Evolutionary conservation across 768 basidiomycete genomes (phyloP).

Genomic region (Boletellus sp.): DNA sequence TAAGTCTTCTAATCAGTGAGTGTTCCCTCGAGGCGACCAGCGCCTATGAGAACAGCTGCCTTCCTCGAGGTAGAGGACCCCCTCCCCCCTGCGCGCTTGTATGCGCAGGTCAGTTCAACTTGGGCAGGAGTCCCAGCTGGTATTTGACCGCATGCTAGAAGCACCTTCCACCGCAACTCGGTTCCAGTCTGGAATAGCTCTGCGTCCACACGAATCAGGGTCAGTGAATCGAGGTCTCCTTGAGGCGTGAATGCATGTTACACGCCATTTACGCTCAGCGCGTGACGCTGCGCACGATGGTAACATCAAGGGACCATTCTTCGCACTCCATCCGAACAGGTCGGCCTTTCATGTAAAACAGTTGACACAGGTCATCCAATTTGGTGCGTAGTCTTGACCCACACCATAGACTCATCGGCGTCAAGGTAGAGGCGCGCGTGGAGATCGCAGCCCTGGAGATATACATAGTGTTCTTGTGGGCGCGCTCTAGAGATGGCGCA

Average conservation of each 20-base stretch:
- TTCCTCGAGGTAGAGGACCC: conserved; percentile 51
- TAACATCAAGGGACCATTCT: conserved; percentile 55
- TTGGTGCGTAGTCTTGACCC: conserved; percentile 40
- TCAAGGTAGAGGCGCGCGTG: conserved; percentile 65
- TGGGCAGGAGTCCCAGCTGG: neutral
- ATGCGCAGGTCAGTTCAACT: conserved; percentile 3
- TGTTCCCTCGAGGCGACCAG: neutral
- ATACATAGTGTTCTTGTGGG: conserved; percentile 55
- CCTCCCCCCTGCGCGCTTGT: conserved; percentile 45
- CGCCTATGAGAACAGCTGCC: conserved; percentile 39
- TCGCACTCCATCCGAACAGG: conserved; percentile 13
- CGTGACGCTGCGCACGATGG: conserved; percentile 43
- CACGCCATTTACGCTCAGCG: conserved; percentile 62
- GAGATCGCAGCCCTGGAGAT: conserved; percentile 33
- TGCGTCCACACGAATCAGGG: conserved; percentile 54
- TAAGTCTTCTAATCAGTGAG: conserved; percentile 41
- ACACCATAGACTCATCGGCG: no score
- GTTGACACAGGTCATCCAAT: conserved; percentile 37
- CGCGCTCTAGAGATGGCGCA: conserved; percentile 37
- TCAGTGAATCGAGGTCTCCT: conserved; percentile 60
- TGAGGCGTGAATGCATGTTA: conserved; percentile 70
- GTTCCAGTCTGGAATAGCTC: conserved; percentile 58
- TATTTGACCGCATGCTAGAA: conserved; percentile 41
- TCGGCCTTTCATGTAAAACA: conserved; percentile 33
- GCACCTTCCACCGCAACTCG: conserved; percentile 39